Percentiles rank a stretch among this genome's conserved stretches.
Evolutionary conservation across 768 basidiomycete genomes (phyloP).

Genomic region (Mycena capillaripes): DNA sequence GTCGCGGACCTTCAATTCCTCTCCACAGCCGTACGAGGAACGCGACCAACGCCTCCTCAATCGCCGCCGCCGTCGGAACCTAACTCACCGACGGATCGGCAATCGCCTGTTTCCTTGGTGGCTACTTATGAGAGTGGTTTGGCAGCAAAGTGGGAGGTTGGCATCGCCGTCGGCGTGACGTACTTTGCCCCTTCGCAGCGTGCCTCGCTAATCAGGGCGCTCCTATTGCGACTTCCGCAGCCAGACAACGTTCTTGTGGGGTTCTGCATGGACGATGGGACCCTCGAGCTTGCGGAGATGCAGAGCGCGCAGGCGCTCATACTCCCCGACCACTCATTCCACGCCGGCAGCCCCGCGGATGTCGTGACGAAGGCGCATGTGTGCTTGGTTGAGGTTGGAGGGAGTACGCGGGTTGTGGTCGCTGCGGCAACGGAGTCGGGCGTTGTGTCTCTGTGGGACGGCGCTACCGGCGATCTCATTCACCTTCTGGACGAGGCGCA

Average conservation of each 20-base stretch:
- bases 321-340: slow-evolving; percentile 62
- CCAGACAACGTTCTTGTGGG: slow-evolving; percentile 65
- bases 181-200: slow-evolving; percentile 60
- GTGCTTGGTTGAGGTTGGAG: slow-evolving; percentile 65
- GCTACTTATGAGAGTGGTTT: slow-evolving; percentile 73
- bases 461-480: slow-evolving; percentile 72
- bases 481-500: slow-evolving; percentile 71
- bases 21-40: slow-evolving; percentile 30
- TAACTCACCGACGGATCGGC: slow-evolving; percentile 45
- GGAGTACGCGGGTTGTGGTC: slow-evolving; percentile 65
- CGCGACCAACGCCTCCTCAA: slow-evolving; percentile 37
- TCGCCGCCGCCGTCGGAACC: slow-evolving; percentile 51
- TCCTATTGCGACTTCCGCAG: slow-evolving; percentile 62
- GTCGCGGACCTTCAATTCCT: slow-evolving; percentile 70
- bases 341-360: slow-evolving; percentile 72
- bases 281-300: slow-evolving; percentile 72
- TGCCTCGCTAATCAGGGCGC: slow-evolving; percentile 60
- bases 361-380: slow-evolving; percentile 66
- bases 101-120: slow-evolving; percentile 51
- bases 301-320: slow-evolving; percentile 59
- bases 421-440: slow-evolving; percentile 76
- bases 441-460: slow-evolving; percentile 84
- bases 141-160: slow-evolving; percentile 68
- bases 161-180: slow-evolving; percentile 46
- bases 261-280: slow-evolving; percentile 77